Evolutionary conservation across 2,329 filamentous ascomycete genomes (phyloP).

Genomic region (Onygenales sp.): DNA sequence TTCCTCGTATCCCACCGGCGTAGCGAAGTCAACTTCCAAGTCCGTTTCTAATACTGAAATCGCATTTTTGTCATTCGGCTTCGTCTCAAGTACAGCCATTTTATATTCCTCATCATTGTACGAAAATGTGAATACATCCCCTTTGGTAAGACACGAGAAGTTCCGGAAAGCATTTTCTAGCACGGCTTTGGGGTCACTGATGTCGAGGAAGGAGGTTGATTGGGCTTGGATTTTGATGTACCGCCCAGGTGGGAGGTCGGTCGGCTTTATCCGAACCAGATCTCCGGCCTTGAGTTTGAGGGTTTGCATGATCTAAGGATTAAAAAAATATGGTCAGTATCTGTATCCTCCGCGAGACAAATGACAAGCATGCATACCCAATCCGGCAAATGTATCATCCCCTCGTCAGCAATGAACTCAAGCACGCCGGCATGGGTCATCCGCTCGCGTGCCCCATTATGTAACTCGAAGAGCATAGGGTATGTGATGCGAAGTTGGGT

Average conservation of each 20-base stretch:
- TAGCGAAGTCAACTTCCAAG: conserved; percentile 88
- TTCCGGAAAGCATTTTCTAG: conserved; percentile 94
- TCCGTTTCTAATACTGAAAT: conserved; percentile 95
- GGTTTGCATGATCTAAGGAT: conserved; percentile 79
- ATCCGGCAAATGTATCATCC: conserved; percentile 87
- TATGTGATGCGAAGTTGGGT: conserved; percentile 94
- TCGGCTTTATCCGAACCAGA: conserved; percentile 89
- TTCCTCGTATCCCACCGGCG: conserved; percentile 90
- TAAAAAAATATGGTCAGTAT: background rate
- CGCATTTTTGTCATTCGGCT: conserved; percentile 73
- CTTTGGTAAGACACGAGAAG: conserved; percentile 86
- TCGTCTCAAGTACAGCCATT: conserved; percentile 87
- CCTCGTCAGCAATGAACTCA: conserved; percentile 96
- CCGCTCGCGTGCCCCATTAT: conserved; percentile 70
- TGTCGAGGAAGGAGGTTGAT: conserved; percentile 86
- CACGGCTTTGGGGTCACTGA: conserved; percentile 93
- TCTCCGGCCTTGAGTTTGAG: conserved; percentile 71
- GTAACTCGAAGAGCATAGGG: conserved; percentile 92
- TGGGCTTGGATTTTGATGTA: conserved; percentile 97
- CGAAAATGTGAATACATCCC: conserved; percentile 89
- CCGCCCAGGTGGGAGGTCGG: conserved; percentile 77
- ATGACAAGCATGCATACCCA: conserved; percentile 54
- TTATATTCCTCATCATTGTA: conserved; percentile 95
- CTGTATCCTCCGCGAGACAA: background rate
- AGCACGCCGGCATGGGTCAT: conserved; percentile 90